Evolutionary conservation across 1,139 yeast species (phyloP), one percentile per base, ranked within the genome.

Genomic region (Geotrichum aggregatum): DNA sequence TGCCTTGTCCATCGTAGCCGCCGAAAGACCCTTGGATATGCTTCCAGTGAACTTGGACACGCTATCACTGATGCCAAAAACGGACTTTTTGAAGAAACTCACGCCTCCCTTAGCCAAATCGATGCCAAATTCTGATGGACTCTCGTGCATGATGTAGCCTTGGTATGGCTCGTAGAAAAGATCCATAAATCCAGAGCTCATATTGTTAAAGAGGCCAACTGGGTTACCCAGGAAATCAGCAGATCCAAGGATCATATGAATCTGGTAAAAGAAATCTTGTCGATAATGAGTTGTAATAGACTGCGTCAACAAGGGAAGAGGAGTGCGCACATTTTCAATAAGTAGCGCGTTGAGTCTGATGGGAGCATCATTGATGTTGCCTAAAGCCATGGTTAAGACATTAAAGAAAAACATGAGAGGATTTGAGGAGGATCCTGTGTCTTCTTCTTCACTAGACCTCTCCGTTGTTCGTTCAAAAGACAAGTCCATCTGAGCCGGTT

Each of bases 171-270:
- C 98, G 66, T 92, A 92, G 66, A 92, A 94, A 34, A 92, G 84
- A 68, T 92, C 99, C 77, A 88, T 79, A 8, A 92, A 95, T 49
- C 99, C 98, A 0, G 96, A 87, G 53, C 96, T 84, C 56, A 92
- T 74, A 59, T 89, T 89, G 64, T 87, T 92, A 71, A 92, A 92
- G 54, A 92, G 73, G 1, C 98, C 98, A 30, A 94, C 98, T 0
- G 99, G 99, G 60, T 94, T 92, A 24, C 98, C 99, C 50, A 92
- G 73, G 62, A 92, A 80, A 69, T 92, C 98, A 0, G 98, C 98
- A 18, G 97, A 88, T 0, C 99, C 99, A 45, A 92, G 74, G 51
- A 92, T 82, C 68, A 88, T 89, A 69, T 92, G 95, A 41, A 92
- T 76, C 67, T 92, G 98, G 64, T 87, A 89, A 59, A 92, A 78